These are phyloP conservation scores for Stenogyne calaminthoides DNA, from an alignment of 305 asterid genomes.

Conservation along the genomic window DNA sequence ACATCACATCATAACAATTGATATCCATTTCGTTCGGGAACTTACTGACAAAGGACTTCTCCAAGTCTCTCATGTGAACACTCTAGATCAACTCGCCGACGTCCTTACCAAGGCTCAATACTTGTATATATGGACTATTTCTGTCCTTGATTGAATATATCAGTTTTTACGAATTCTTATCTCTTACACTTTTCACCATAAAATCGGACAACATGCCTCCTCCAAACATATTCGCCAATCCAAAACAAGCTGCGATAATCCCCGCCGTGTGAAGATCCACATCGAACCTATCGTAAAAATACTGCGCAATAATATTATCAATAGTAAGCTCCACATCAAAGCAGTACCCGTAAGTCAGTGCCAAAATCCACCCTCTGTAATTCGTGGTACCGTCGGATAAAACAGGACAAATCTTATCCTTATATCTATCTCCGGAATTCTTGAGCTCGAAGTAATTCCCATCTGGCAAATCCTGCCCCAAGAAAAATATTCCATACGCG, in stretches of 20 bases:
- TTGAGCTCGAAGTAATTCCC: constrained; percentile 66
- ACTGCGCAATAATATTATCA: constrained; percentile 83
- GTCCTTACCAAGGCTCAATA: too few relatives aligned
- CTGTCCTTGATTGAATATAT: too few relatives aligned
- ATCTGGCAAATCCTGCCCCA: constrained; percentile 85
- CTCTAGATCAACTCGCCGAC: too few relatives aligned
- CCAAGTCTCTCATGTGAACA: too few relatives aligned
- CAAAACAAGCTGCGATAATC: constrained; percentile 78
- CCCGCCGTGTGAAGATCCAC: constrained; percentile 78
- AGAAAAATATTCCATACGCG: constrained; percentile 63
- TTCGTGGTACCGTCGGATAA: constrained; percentile 46
- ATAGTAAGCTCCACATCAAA: constrained; percentile 81
- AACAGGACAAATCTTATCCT: constrained; percentile 40
- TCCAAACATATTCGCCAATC: constrained; percentile 70
- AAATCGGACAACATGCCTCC: constrained; percentile 80
- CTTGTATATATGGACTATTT: too few relatives aligned
- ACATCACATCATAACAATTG: too few relatives aligned
- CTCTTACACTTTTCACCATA: constrained; percentile 55
- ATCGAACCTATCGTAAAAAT: constrained; percentile 70
- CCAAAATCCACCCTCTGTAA: constrained; percentile 80
- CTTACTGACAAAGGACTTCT: too few relatives aligned
- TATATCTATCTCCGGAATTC: constrained; percentile 67
- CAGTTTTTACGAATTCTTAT: too few relatives aligned
- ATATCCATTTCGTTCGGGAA: too few relatives aligned
- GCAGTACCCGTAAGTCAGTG: constrained; percentile 79